Evolutionary conservation across 768 basidiomycete genomes (phyloP), one percentile per base, ranked within the genome.

Genomic region (Pleurotus sapidus): DNA sequence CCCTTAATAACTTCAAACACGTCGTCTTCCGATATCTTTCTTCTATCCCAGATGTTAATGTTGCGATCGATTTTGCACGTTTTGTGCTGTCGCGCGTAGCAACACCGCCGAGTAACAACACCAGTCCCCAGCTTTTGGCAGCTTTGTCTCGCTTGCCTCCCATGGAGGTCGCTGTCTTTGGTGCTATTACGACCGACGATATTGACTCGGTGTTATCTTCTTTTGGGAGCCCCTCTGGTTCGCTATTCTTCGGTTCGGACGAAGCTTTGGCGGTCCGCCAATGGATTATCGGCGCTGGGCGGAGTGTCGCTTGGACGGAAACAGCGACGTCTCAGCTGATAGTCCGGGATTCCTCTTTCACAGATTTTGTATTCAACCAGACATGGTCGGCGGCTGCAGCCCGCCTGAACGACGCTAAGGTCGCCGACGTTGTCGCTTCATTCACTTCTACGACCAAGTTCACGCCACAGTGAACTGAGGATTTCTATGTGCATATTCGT

Each of bases 121-220:
- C 80, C 8, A 40, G 68, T 12, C 5, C 51, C 12, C 51, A 54
- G 18, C 68, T 84, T 4, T 75, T 70, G 55, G 63, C 70, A 51
- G 71, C 75, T 2, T 62, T 86, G n/a, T 60, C 74, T 9, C 64
- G 70, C 1, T 70, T 88, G 46, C 87, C 85, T 20, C 59, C 70
- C 1, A 63, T 89, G 37, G 86, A 87, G 67, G 82, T 86, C 3
- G 85, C 84, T 1, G 63, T 88, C n/a, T 87, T 88, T 64, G 87
- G 86, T 5, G 71, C 77, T 12, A 66, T 88, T 23, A 63, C 67
- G 12, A 74, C 79, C 15, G 60, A 76, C 3, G 86, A 88, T 63
- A 65, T 85, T 25, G 61, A 62, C 37, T 77, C 71, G 34, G 76
- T 77, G 5, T 69, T 78, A 20, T 81, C 84, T 17, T 77, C 83